A percentile compares a stretch with the other conserved stretches of the same genome.
Conservation (phyloP, 78 protist genomes). For the Creolimax fragrantissima region DNA sequence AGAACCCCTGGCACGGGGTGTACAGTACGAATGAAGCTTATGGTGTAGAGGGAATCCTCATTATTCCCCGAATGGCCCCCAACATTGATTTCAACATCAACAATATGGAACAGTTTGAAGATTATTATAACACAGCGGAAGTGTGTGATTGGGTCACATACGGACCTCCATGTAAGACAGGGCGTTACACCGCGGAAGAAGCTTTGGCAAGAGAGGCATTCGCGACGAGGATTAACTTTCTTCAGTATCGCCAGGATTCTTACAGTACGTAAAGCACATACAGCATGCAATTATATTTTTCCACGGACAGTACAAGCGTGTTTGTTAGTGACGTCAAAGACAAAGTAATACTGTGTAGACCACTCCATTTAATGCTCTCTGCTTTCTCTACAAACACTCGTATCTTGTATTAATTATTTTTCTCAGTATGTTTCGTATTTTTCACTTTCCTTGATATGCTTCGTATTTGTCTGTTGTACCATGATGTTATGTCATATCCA, state of each 20-base stretch:
- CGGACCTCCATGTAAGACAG: background rate
- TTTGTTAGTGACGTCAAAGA: too few relatives aligned
- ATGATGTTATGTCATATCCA: too few relatives aligned
- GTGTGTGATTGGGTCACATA: background rate
- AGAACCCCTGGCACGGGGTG: slow-evolving; percentile 1
- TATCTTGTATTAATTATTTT: too few relatives aligned
- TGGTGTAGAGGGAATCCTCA: background rate
- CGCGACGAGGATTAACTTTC: background rate
- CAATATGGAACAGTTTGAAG: background rate
- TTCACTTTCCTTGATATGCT: too few relatives aligned
- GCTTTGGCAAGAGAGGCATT: background rate
- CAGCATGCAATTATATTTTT: too few relatives aligned
- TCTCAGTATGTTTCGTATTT: too few relatives aligned
- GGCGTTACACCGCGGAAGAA: background rate
- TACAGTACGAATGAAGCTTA: background rate
- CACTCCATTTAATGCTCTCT: too few relatives aligned
- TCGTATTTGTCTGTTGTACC: too few relatives aligned
- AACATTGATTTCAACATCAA: background rate
- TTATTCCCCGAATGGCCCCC: background rate
- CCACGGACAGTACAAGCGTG: too few relatives aligned
- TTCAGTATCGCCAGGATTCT: background rate
- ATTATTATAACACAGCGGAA: background rate
- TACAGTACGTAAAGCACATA: background rate
- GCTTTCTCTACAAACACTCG: too few relatives aligned
- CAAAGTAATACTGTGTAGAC: too few relatives aligned